phyloP scores from a whole-genome alignment of 164 flowering plant species.

The Vitis labrusca region DNA sequence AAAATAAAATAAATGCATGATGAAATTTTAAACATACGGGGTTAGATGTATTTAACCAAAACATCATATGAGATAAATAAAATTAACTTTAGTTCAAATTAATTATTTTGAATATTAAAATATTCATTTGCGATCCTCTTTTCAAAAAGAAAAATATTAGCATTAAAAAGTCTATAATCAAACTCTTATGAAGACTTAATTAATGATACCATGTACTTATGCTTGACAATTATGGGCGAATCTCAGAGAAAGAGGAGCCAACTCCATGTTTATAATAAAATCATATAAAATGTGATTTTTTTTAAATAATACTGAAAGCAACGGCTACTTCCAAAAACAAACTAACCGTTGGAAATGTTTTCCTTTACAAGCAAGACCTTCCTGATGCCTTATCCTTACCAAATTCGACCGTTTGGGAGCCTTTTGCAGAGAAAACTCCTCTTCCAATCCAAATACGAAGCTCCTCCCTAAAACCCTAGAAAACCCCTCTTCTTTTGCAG shows the following conservation, averaged over 20 bases:
- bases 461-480: constrained; percentile 5
- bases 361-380: background rate
- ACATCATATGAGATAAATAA: too few relatives aligned
- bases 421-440: background rate
- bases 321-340: constrained; percentile 21
- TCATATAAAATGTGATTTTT: background rate
- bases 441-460: background rate
- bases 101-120: too few relatives aligned
- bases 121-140: too few relatives aligned
- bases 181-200: too few relatives aligned
- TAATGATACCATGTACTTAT: too few relatives aligned
- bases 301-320: background rate
- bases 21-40: too few relatives aligned
- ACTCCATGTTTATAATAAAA: background rate
- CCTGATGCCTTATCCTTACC: background rate
- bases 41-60: too few relatives aligned
- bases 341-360: constrained; percentile 20
- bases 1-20: too few relatives aligned
- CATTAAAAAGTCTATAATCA: too few relatives aligned
- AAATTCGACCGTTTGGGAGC: constrained; percentile 32
- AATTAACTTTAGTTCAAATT: too few relatives aligned
- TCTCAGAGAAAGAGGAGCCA: background rate
- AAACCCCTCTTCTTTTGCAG: constrained; percentile 11
- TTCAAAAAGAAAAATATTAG: too few relatives aligned
- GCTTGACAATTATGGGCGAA: background rate